These are phyloP conservation scores for Collybiopsis confluens DNA, from an alignment of 768 basidiomycete genomes.

Conservation along the genomic window DNA sequence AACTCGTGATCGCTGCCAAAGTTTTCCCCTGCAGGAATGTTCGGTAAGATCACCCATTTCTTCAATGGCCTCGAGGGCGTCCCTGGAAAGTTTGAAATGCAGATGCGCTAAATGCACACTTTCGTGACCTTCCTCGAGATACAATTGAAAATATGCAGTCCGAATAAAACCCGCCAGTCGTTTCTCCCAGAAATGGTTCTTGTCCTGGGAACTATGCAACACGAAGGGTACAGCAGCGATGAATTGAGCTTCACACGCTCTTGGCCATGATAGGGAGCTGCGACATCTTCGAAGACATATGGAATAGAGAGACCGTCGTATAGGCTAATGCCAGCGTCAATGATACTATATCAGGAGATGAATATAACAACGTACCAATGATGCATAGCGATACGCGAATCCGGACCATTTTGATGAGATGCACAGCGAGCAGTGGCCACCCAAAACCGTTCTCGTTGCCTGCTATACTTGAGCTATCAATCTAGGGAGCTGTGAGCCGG, in stretches of 20 bases:
- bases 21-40: conserved; percentile 5
- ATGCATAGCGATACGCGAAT: conserved; percentile 4
- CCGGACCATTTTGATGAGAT: conserved; percentile 5
- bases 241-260: conserved; percentile 1
- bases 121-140: not conserved
- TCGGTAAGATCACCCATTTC: conserved; percentile 5
- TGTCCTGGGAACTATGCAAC: conserved; percentile 8
- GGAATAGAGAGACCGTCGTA: conserved; percentile 8
- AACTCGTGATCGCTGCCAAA: conserved; percentile 2
- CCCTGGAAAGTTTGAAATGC: not conserved
- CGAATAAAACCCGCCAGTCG: conserved; percentile 2
- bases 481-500: not conserved
- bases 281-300: conserved; percentile 8
- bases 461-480: conserved; percentile 1
- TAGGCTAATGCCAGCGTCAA: not conserved
- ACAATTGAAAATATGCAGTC: not conserved
- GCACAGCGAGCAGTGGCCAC: conserved; percentile 4
- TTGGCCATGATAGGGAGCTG: not conserved
- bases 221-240: conserved; percentile 5
- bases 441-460: not conserved
- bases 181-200: conserved; percentile 1
- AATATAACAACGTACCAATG: conserved; percentile 4
- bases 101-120: not conserved
- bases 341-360: not conserved
- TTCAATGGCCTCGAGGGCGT: not conserved